Evolutionary conservation across 257 asterid genomes (phyloP), one percentile per base, ranked within the genome.

Genomic region (Nicotiana knightiana): DNA sequence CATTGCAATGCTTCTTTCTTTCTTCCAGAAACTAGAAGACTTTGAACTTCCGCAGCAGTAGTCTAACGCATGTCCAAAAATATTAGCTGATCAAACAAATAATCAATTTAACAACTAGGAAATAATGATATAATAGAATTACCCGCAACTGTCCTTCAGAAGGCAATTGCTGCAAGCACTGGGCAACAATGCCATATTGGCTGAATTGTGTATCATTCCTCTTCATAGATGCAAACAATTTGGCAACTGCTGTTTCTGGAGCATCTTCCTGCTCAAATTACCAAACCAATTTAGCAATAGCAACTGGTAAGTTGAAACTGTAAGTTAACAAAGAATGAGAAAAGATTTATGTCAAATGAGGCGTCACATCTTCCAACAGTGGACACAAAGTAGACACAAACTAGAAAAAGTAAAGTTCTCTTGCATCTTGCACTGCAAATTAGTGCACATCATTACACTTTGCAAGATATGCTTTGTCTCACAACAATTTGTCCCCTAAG

Each of bases 71-170:
- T 82, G 11, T 18, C 6, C 1, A 58, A n/a, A 58, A 58, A 2
- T 18, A 7, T 58, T 75, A 12, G 63, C 63, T 51, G 79, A 75
- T 75, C 32, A 18, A 58, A 28, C 15, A 48, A 75, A 75, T 21
- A 75, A 15, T 8, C 32, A 75, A 48, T 2, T 13, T 75, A 24
- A 43, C 16, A 75, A 15, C 46, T 26, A 75, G 5, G 26, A 75
- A 26, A 37, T 33, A 75, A 51, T 26, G 28, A 2, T 75, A n/a
- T 75, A 51, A 26, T 9, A 80, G 37, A 58, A 80, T 67, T 86
- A 96, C 99, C 98, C 73, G 95, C 90, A 96, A 84, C 83, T 93
- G 97, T 83, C 86, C 97, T 89, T 94, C 98, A 82, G 97, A 89
- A 66, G 99, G 97, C 83, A 92, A 81, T 83, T 88, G 91, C 86